Base-by-base conservation (phyloP, 371 early-diverging fungal species). In the Mortierella sp. region DNA sequence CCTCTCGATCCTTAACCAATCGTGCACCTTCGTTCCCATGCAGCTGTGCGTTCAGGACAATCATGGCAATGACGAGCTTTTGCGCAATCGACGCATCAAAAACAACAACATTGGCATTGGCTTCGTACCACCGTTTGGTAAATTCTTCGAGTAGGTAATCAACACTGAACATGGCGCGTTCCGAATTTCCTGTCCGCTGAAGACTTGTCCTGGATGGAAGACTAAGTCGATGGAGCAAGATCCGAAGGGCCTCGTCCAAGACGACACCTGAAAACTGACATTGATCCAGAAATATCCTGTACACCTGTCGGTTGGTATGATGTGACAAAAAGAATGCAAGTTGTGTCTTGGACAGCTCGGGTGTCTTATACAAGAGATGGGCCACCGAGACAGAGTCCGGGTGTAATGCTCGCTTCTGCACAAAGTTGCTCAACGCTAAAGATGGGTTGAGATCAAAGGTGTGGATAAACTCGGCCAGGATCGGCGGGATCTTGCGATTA, bases 21-120 rank as follows among this genome's bases (percentile, higher is more conserved):
- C 83, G 82, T 4, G 84, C 84, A 18, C 84, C 83, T 6, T 86
- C 86, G 58, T 88, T 88, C 72, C 92, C 93, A 88, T 96, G 95
- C 16, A 92, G 75, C 65, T 94, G 95, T 12, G 96, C 93, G 82
- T 97, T 97, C 60, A 98, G 84, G 43, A 91, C 89, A 80, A 97
- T 85, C 84, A 95, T 92, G 25, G 95, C 90, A 60, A 92, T 93
- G 26, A 93, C 90, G 11, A 97, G 90, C 70, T 91, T 92, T 70
- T 91, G 88, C 0, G 89, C 89, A 76, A 89, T 88, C 37, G 85
- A 87, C 14, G 85, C 89, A 60, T 88, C 87, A 58, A 85, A 87
- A 26, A 84, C 85, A 60, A 90, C 85, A 15, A 86, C 86, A 55
- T 87, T 86, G 28, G 84, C 85, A 44, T 88, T 87, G 0, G 82